A percentile compares a stretch with the other conserved stretches of the same genome.
Conservation (phyloP, 176 grass and related monocot genomes). For the Puccinellia tenuiflora region DNA sequence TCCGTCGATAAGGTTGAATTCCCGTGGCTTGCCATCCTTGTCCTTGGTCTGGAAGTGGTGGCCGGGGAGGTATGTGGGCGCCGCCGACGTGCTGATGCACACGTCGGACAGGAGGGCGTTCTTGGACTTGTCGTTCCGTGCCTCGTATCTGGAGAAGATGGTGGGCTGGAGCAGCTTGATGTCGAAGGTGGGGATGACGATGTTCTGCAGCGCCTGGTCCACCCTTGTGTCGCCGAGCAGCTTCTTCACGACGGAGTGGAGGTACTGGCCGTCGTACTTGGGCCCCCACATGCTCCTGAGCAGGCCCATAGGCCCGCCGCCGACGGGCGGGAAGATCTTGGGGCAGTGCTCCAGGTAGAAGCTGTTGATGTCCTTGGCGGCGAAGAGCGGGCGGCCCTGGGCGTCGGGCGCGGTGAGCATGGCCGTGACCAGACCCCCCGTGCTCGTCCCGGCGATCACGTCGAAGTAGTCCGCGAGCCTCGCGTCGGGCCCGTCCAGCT, state of each 20-base stretch:
- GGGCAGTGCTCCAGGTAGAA: conserved; percentile 42
- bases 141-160: too few species aligned
- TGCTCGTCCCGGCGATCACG: conserved; percentile 69
- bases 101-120: too few species aligned
- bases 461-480: conserved; percentile 73
- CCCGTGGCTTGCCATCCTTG: too few species aligned
- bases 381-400: conserved; percentile 7
- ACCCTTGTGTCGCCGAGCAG: too few species aligned
- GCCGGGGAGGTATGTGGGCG: too few species aligned
- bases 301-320: neutral
- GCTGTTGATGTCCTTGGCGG: conserved; percentile 36
- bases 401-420: conserved; percentile 34
- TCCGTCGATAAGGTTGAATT: too few species aligned
- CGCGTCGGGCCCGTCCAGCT: neutral
- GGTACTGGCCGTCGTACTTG: neutral
- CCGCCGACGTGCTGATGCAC: too few species aligned
- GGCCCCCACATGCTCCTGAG: neutral
- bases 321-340: conserved; percentile 23
- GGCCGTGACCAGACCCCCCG: conserved; percentile 34
- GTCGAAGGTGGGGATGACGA: too few species aligned
- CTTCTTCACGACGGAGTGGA: neutral
- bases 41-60: too few species aligned
- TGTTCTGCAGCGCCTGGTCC: too few species aligned
- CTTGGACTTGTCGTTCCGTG: too few species aligned
- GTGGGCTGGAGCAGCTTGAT: too few species aligned